A percentile compares a stretch with the other conserved stretches of the same genome.
Evolutionary conservation across 2,329 filamentous ascomycete species (phyloP).

Genomic region (Periconia macrospinosa): DNA sequence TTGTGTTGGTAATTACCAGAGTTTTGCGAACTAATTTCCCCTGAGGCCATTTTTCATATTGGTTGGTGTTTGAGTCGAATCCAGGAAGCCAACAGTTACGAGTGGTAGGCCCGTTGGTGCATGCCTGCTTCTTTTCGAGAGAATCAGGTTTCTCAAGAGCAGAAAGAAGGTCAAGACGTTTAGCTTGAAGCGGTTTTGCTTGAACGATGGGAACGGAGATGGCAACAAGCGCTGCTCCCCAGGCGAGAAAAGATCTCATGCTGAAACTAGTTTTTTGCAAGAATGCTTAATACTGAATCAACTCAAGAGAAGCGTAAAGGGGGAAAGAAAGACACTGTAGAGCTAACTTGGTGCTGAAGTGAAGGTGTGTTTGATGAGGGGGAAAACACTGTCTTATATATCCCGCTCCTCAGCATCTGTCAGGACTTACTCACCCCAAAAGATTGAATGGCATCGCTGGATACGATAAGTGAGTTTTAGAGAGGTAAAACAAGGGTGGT

Average conservation of each 20-base stretch:
- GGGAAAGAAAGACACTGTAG: not conserved
- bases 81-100: conserved; percentile 46
- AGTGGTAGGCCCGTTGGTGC: conserved; percentile 39
- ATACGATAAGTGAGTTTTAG: not conserved
- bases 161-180: conserved; percentile 14
- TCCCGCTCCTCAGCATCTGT: not conserved
- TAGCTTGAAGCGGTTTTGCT: conserved; percentile 21
- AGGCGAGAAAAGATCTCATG: conserved; percentile 26
- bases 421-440: not conserved
- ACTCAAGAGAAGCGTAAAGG: not conserved
- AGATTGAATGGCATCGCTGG: not conserved
- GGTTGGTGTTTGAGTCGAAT: conserved; percentile 45
- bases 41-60: conserved; percentile 36
- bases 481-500: not conserved
- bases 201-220: conserved; percentile 14
- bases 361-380: not conserved
- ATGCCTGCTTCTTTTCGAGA: conserved; percentile 27
- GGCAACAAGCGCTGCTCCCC: conserved; percentile 23
- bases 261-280: conserved; percentile 1
- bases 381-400: not conserved
- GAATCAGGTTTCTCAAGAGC: conserved; percentile 1
- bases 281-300: conserved; percentile 1
- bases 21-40: conserved; percentile 38
- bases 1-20: conserved; percentile 44
- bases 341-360: not conserved